phyloP scores from a whole-genome alignment of 1,139 yeast genomes.

The Yamadazyma dushanensis region DNA sequence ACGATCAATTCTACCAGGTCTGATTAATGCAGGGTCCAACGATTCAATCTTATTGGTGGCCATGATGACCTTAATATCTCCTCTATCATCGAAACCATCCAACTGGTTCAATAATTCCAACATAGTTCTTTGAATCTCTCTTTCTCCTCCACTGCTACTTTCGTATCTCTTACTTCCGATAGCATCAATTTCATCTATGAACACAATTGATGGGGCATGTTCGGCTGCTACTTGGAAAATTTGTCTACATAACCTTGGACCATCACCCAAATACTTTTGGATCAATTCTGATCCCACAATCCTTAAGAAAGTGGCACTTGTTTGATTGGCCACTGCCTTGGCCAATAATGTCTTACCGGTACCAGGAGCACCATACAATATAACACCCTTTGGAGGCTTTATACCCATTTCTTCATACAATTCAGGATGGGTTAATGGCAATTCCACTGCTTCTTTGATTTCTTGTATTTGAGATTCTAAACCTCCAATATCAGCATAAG shows the following conservation, averaged over 20 bases:
- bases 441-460: constrained; percentile 95
- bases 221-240: constrained; percentile 97
- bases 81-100: constrained; percentile 98
- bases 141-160: constrained; percentile 94
- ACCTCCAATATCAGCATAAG: constrained; percentile 98
- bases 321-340: constrained; percentile 97
- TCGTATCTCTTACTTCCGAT: constrained; percentile 98
- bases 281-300: constrained; percentile 97
- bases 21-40: constrained; percentile 93
- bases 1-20: constrained; percentile 99
- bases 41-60: constrained; percentile 97
- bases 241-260: constrained; percentile 93
- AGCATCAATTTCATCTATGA: constrained; percentile 98
- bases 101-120: constrained; percentile 93
- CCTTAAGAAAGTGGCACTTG: constrained; percentile 93
- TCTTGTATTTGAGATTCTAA: constrained; percentile 95
- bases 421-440: constrained; percentile 97
- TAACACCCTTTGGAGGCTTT: constrained; percentile 98
- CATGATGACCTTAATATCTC: constrained; percentile 98
- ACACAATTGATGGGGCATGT: constrained; percentile 95
- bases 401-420: constrained; percentile 99
- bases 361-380: constrained; percentile 98
- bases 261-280: constrained; percentile 97
- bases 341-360: constrained; percentile 97
- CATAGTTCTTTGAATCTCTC: constrained; percentile 98